These are phyloP conservation scores for Colletotrichum liriopes DNA, from an alignment of 2,329 filamentous ascomycete species.

Conservation along the genomic window DNA sequence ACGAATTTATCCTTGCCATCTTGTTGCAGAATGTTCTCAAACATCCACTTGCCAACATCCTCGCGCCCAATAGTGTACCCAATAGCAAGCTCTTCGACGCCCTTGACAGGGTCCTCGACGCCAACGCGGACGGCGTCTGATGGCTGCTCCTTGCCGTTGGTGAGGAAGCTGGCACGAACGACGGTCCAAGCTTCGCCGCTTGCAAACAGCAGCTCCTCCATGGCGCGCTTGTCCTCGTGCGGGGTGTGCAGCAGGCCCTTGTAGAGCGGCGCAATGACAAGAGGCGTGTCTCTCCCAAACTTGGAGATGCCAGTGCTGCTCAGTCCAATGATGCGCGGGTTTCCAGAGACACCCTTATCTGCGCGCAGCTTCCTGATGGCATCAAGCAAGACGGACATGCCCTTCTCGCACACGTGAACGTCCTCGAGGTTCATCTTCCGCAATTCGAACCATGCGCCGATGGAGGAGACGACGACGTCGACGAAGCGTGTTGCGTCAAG, in stretches of 20 bases:
- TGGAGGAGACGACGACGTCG: conserved; percentile 63
- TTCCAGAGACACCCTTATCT: conserved; percentile 42
- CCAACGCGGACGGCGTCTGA: conserved; percentile 48
- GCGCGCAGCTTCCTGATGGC: conserved; percentile 53
- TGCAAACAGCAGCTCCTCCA: conserved; percentile 57
- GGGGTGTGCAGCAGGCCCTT: conserved; percentile 54
- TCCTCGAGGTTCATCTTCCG: conserved; percentile 59
- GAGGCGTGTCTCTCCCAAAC: conserved; percentile 57
- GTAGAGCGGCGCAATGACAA: conserved; percentile 59
- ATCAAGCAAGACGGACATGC: conserved; percentile 59
- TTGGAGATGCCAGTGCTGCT: conserved; percentile 61
- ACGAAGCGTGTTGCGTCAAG: conserved; percentile 53
- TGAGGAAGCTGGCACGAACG: conserved; percentile 52
- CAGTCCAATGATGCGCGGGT: conserved; percentile 56
- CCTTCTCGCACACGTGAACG: conserved; percentile 63
- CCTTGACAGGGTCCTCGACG: conserved; percentile 52
- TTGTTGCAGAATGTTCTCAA: conserved; percentile 52
- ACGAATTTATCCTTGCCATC: conserved; percentile 45
- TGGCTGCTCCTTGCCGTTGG: conserved; percentile 46
- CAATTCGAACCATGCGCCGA: conserved; percentile 58
- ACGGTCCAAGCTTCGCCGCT: conserved; percentile 51
- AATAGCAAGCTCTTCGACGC: conserved; percentile 54
- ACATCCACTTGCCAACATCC: conserved; percentile 61
- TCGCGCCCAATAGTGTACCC: conserved; percentile 60
- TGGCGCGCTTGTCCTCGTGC: conserved; percentile 61